Conservation (phyloP, 2,329 filamentous ascomycete genomes). For the Penicillium sp. region DNA sequence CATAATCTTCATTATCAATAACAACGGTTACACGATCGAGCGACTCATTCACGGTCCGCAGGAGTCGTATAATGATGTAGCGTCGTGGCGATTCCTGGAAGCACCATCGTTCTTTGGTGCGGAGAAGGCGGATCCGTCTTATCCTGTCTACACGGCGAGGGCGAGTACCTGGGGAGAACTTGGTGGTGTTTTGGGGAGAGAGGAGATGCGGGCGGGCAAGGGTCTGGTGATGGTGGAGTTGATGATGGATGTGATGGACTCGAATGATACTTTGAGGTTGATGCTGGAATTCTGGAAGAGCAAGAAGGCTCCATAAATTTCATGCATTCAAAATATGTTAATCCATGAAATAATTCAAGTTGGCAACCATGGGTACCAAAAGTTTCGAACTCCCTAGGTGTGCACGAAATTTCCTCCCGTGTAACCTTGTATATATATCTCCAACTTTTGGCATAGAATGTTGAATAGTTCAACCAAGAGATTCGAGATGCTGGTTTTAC, state of each 20-base stretch:
- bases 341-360: no score
- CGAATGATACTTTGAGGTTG: constrained; percentile 4
- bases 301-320: not conserved
- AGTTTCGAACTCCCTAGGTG: no score
- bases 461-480: no score
- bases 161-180: not conserved
- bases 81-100: constrained; percentile 12
- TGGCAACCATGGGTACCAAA: no score
- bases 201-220: not conserved
- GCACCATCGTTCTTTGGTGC: constrained; percentile 5
- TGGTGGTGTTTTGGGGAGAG: not conserved
- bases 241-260: constrained; percentile 6
- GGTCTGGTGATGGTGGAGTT: constrained; percentile 12
- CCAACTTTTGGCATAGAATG: no score
- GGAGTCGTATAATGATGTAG: constrained; percentile 76
- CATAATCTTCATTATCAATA: constrained; percentile 84
- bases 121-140: not conserved
- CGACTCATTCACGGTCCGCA: constrained; percentile 73
- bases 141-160: constrained; percentile 17
- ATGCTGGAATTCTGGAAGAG: constrained; percentile 3
- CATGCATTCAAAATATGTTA: no score
- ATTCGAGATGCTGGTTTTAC: no score
- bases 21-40: constrained; percentile 85
- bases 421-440: no score
- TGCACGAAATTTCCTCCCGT: no score